Conservation (phyloP, 768 basidiomycete species). For the Hebeloma cylindrosporum region DNA sequence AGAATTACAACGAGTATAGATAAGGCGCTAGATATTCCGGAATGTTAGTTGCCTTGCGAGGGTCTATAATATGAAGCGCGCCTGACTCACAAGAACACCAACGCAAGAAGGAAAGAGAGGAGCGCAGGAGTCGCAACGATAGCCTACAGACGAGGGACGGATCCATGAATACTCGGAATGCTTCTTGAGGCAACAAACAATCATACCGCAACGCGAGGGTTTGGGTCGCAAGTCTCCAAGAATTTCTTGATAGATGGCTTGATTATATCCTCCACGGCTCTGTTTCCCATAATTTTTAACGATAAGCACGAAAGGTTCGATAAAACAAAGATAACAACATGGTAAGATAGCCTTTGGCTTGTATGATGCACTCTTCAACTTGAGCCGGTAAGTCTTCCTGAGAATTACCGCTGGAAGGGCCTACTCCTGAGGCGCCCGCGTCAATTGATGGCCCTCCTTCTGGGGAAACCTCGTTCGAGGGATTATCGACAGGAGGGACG, state of each 20-base stretch:
- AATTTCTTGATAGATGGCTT: slow-evolving; percentile 16
- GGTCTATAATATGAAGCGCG: not conserved
- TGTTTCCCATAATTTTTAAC: no score
- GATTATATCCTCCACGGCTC: slow-evolving; percentile 17
- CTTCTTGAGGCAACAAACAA: not conserved
- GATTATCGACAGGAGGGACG: no score
- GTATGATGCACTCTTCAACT: no score
- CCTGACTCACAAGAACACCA: slow-evolving; percentile 15
- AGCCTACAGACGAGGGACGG: slow-evolving; percentile 1
- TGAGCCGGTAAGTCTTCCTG: no score
- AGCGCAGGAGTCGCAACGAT: slow-evolving; percentile 18
- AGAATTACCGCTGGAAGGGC: no score
- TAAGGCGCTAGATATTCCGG: slow-evolving; percentile 4
- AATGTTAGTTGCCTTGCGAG: not conserved
- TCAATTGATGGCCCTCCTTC: no score
- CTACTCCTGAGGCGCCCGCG: no score
- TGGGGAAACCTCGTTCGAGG: no score
- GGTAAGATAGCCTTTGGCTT: no score
- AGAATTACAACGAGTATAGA: slow-evolving; percentile 14
- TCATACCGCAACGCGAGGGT: slow-evolving; percentile 18
- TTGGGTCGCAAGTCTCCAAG: slow-evolving; percentile 16
- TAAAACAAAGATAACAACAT: no score
- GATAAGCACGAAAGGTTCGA: no score
- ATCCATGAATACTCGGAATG: no score
- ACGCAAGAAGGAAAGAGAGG: slow-evolving; percentile 11